Evolutionary conservation across 2,329 filamentous ascomycete species (phyloP), one percentile per base, ranked within the genome.

Genomic region (Aspergillus tamarii): DNA sequence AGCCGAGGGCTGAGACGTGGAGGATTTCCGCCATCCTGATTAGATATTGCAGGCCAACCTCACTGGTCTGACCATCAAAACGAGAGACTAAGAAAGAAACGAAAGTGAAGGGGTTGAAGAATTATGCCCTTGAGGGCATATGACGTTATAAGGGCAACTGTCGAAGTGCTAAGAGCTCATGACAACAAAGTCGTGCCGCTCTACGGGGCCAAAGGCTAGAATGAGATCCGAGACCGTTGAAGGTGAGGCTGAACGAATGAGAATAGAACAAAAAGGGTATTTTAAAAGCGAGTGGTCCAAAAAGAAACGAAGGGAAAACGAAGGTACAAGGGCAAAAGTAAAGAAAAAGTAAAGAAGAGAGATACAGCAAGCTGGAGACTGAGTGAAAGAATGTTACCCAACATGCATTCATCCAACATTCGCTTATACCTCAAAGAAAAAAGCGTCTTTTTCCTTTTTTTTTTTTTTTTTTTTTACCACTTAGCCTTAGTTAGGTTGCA

Each of bases 1-100:
- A 80, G 57, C 73, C 73, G n/a, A 79, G 64, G 50, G 74, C 66
- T 23, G 66, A 62, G 50, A 74, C 71, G 14, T 69, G 36, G 32
- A 77, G 70, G 32, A 77, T 76, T 57, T 70, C 43, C 11, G 66
- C 66, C 75, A 78, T 76, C 21, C 32, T 55, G 59, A 66, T 67
- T 70, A 69, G 56, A 59, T 61, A 69, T 68, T 67, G 65, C 59
- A 57, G 61, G 61, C 21, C 58, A 63, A 30, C 23, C 39, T 23
- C 46, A 41, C 26, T 52, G 43, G n/a, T 48, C 53, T 28, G 61
- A 45, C 52, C 26, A 36, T 30, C 26, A 45, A 50, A 65, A 65
- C 54, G 67, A 69, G 36, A 60, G 64, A 67, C 63, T 55, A 30
- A 52, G 21, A 30, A n/a, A 32, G 30, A 45, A 50, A 50, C 57